Percentiles rank a stretch among this genome's conserved stretches.
phyloP scores from a whole-genome alignment of 2,329 filamentous ascomycete genomes.

The Neonectria punicea region DNA sequence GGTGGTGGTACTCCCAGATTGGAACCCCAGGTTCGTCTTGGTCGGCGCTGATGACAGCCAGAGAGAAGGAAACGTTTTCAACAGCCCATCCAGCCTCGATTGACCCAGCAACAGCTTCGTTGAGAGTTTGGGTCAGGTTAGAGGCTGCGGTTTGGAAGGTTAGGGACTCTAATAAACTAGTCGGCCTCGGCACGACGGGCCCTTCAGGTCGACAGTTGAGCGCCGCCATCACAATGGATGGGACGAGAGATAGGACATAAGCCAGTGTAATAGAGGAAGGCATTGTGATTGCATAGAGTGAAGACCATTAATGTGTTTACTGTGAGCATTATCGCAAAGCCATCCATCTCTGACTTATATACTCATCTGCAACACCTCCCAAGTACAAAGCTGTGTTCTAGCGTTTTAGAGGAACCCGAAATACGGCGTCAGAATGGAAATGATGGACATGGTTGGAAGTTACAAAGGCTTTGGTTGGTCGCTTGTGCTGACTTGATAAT shows the following conservation, averaged over 20 bases:
- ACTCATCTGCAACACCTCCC: background rate
- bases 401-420: background rate
- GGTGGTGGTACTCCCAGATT: conserved; percentile 56
- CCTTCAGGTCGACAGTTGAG: conserved; percentile 46
- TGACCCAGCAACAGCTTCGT: conserved; percentile 45
- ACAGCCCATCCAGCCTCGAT: conserved; percentile 50
- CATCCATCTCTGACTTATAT: background rate
- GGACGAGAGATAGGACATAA: background rate
- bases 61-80: conserved; percentile 52
- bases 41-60: conserved; percentile 48
- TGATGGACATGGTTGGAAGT: background rate
- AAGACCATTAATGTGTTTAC: background rate
- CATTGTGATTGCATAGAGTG: conserved; percentile 13
- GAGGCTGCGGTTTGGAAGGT: conserved; percentile 43
- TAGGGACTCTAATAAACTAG: conserved; percentile 34
- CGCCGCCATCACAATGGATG: conserved; percentile 4
- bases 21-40: conserved; percentile 41
- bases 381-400: background rate
- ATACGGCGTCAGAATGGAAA: background rate
- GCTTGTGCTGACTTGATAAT: background rate
- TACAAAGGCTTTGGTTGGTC: background rate
- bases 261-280: background rate
- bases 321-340: background rate
- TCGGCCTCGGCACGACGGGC: conserved; percentile 47
- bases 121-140: conserved; percentile 43